Evolutionary conservation across 768 basidiomycete species (phyloP), one percentile per base, ranked within the genome.

Genomic region (Lactifluus echinatus): DNA sequence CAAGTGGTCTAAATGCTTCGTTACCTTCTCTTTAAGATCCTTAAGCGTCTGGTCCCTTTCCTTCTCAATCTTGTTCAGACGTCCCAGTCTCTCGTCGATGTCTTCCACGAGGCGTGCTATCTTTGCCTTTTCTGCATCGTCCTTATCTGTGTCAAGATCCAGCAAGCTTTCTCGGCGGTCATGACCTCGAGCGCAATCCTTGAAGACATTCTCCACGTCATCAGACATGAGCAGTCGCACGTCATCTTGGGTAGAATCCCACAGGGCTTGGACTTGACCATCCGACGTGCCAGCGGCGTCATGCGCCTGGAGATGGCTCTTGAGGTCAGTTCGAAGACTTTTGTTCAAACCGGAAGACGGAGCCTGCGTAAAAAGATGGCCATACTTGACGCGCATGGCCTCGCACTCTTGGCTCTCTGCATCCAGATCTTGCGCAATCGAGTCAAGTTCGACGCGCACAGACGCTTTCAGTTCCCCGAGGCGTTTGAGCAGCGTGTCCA

Each of bases 1-100:
- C 44, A 4, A 42, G 50, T 31, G 34, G 14, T 19, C 11, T 33
- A 50, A 36, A 17, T 50, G 15, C 3, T 19, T 39, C 44, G 55
- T 43, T 53, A 93, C 94, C 82, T 95, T 96, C 43, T 97, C 94
- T 69, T 98, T 99, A 48, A 99, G 74, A 67, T 98, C 96, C 68
- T 89, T 93, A 53, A 98, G 71, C 0, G 93, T 84, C 63, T 94
- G 89, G 11, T 79, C 81, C 48, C 95, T 75, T 72, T 98, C 95
- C 56, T 82, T 81, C 44, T 84, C 78, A 59, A 99, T 86, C 74
- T 92, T 88, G 69, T 80, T 84, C 48, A 98, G 68, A 65, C 84
- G 75, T 26, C 83, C 84, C 15, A 98, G 69, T 48, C 83, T 74
- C 56, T 94, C 87, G 62, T 90, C 88, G 57, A 93, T 86, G 65